Percentiles rank a stretch among this genome's conserved stretches.
Evolutionary conservation across 306 rosid genomes (phyloP).

Genomic region (Quercus robur): DNA sequence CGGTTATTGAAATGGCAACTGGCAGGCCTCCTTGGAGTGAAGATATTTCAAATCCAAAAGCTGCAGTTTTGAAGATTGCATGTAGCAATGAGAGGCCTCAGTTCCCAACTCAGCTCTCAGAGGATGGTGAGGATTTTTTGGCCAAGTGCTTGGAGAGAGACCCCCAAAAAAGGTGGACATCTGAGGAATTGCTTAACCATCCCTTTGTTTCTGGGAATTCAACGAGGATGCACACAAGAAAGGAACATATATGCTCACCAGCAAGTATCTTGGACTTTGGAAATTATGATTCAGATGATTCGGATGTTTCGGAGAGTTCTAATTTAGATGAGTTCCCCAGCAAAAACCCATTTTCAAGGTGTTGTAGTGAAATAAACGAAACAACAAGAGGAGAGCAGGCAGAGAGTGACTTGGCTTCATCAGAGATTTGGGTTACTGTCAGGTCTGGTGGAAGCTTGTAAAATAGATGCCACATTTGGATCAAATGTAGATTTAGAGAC

Average conservation of each 20-base stretch:
- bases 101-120: conserved; percentile 47
- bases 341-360: conserved; percentile 28
- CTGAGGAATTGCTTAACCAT: conserved; percentile 42
- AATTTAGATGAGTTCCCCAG: neutral
- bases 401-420: conserved; percentile 26
- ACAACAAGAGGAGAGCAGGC: conserved; percentile 6
- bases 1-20: conserved; percentile 67
- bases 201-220: conserved; percentile 44
- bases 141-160: conserved; percentile 50
- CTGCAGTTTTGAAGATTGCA: conserved; percentile 44
- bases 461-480: neutral
- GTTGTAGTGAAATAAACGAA: neutral
- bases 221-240: neutral
- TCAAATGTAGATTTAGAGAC: neutral
- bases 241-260: conserved; percentile 31
- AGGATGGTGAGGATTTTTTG: conserved; percentile 54
- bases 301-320: conserved; percentile 17
- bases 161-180: conserved; percentile 39
- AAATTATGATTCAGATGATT: conserved; percentile 20
- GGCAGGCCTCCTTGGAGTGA: conserved; percentile 52
- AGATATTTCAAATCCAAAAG: conserved; percentile 36
- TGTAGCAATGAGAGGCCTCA: conserved; percentile 35
- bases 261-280: conserved; percentile 41
- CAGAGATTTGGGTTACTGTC: conserved; percentile 56
- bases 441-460: conserved; percentile 30